phyloP scores from a whole-genome alignment of 2,329 filamentous ascomycete genomes.

The Scedosporium apiospermum region DNA sequence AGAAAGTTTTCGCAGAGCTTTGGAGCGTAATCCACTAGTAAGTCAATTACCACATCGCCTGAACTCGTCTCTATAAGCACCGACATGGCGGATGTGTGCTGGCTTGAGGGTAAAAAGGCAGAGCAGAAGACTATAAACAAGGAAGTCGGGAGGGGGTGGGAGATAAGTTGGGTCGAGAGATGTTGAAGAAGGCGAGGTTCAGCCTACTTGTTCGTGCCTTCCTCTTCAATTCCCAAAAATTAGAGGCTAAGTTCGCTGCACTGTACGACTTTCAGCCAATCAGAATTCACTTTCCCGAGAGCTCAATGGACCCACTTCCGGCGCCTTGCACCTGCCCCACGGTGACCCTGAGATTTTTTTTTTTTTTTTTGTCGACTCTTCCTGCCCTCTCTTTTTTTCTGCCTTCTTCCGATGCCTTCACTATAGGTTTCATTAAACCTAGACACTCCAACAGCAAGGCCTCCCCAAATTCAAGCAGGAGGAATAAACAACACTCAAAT shows the following conservation, averaged over 20 bases:
- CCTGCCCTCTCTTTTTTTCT: not conserved
- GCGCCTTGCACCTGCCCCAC: conserved; percentile 6
- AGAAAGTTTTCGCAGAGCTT: conserved; percentile 96
- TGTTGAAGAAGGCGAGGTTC: not conserved
- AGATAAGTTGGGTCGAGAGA: not conserved
- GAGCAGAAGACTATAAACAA: not conserved
- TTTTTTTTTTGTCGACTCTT: conserved; percentile 2
- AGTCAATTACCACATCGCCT: conserved; percentile 90
- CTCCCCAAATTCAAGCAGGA: too few species aligned
- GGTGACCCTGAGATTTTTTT: conserved; percentile 3
- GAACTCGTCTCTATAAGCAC: conserved; percentile 87
- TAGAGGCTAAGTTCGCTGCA: not conserved
- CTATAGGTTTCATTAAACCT: not conserved
- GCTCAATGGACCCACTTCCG: conserved; percentile 4
- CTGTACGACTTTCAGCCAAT: not conserved
- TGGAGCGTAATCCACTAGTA: conserved; percentile 80
- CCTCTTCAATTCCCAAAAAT: not conserved
- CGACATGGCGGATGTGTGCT: conserved; percentile 52
- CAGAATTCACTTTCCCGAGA: not conserved
- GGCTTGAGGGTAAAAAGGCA: not conserved
- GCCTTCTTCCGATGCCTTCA: not conserved
- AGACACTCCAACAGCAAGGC: too few species aligned
- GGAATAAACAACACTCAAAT: too few species aligned
- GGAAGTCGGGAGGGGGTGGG: not conserved
- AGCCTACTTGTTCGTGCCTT: not conserved